A percentile compares a stretch with the other conserved stretches of the same genome.
Conservation (phyloP, 208 protist species). For the Leishmania tarentolae region DNA sequence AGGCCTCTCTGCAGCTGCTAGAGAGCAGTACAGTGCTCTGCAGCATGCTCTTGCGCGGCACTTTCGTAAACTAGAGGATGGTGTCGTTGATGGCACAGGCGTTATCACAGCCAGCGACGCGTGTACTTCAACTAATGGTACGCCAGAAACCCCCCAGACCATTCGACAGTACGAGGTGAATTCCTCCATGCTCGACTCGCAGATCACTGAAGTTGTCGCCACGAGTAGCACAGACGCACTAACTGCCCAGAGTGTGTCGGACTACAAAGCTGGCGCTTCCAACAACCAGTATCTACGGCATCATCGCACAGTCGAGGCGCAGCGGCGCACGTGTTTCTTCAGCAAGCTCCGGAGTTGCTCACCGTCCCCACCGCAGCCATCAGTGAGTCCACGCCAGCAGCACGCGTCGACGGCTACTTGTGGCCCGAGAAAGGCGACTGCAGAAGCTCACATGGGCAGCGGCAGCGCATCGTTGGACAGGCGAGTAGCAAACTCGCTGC, state of each 20-base stretch:
- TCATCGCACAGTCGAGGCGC: neutral
- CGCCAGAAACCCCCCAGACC: neutral
- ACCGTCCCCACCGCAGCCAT: neutral
- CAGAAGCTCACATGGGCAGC: neutral
- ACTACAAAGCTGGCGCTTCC: neutral
- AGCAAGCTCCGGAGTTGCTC: neutral
- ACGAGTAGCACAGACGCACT: neutral
- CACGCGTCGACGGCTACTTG: neutral
- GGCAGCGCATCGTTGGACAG: neutral
- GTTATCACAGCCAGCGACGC: neutral
- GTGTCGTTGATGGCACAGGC: neutral
- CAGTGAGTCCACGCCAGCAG: neutral
- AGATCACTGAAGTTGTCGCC: neutral
- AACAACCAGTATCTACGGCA: neutral
- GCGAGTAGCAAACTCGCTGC: neutral
- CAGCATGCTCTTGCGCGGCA: neutral
- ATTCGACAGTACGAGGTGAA: neutral
- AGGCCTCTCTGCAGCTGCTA: conserved; percentile 4
- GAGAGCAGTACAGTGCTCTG: conserved; percentile 1
- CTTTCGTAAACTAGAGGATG: neutral
- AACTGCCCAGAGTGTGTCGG: neutral
- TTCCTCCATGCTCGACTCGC: neutral
- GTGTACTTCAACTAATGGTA: neutral
- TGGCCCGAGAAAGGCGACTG: neutral
- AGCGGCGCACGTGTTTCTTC: neutral